Base-by-base conservation (phyloP, 1,139 yeast species). In the Candida glucosophila region DNA sequence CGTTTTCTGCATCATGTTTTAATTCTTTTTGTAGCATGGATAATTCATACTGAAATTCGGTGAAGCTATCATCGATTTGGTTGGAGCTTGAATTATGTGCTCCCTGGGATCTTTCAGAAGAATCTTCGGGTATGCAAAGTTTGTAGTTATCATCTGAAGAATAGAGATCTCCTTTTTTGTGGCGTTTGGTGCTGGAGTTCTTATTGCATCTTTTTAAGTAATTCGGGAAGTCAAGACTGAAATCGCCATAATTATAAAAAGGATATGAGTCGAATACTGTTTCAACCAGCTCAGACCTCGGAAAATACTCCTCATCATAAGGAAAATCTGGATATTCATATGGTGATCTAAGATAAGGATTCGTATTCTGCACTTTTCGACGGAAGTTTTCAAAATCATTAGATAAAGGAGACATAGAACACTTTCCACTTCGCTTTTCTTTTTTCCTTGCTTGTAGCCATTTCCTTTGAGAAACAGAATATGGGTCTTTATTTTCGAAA, bases 21-120 rank as follows among this genome's bases (percentile, higher is more conserved):
- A 32, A 19, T 21, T 31, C 37, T 17, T 23, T 23, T 24, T 36
- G 30, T 12, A 36, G 23, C 23, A 23, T 19, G 8, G 26, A 24
- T 20, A 39, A 23, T 15, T 36, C 37, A 6, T 33, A 20, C 20
- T 39, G 41, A 24, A 39, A 37, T 19, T 33, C 38, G 2, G 28
- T 12, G 19, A 39, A 37, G 16, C 39, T 33, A 15, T 25, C 33
- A 9, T 37, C 41, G 6, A 26, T 28, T 12, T 20, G 21, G 19
- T 19, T 20, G 24, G 21, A 27, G 18, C 27, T 29, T 12, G 30
- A 24, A 18, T 28, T 28, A 12, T 21, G 18, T 2, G 19, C 19
- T n/a, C n/a, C n/a, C n/a, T n/a, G n/a, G n/a, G n/a, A n/a, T n/a
- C n/a, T n/a, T n/a, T n/a, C n/a, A n/a, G n/a, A n/a, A n/a, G n/a